Percentiles rank a stretch among this genome's conserved stretches.
Evolutionary conservation across 2,329 filamentous ascomycete genomes (phyloP).

Genomic region (Ophiostoma triangulosporum): DNA sequence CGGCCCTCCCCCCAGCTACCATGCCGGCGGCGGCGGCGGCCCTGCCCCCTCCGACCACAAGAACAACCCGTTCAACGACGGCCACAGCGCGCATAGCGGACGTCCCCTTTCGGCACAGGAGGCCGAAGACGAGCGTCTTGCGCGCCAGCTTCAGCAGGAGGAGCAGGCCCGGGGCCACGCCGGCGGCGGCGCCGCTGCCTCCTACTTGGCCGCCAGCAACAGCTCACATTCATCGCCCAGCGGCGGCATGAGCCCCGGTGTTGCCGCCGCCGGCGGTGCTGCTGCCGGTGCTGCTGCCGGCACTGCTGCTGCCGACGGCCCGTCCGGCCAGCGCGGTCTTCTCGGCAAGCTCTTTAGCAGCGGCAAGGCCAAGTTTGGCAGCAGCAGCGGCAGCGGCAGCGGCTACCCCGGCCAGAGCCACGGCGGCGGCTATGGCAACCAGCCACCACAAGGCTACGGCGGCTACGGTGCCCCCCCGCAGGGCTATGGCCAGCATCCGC

Average conservation of each 20-base stretch:
- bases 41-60: constrained; percentile 43
- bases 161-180: constrained; percentile 48
- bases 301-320: constrained; percentile 13
- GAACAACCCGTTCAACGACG: constrained; percentile 48
- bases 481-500: constrained; percentile 19
- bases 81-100: constrained; percentile 16
- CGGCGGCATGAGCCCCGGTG: neutral
- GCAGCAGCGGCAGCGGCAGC: neutral
- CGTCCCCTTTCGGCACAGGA: constrained; percentile 23
- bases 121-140: constrained; percentile 59
- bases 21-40: constrained; percentile 32
- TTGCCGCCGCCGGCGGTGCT: constrained; percentile 27
- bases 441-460: constrained; percentile 22
- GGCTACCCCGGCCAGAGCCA: constrained; percentile 19
- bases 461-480: constrained; percentile 20
- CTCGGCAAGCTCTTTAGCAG: constrained; percentile 40
- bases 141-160: constrained; percentile 68
- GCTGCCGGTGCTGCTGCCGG: constrained; percentile 15
- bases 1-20: constrained; percentile 57
- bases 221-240: neutral
- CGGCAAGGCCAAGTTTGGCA: constrained; percentile 17
- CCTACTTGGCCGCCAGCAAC: constrained; percentile 20
- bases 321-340: constrained; percentile 29
- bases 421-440: constrained; percentile 19
- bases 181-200: constrained; percentile 21